Evolutionary conservation across 2,329 filamentous ascomycete species (phyloP), one percentile per base, ranked within the genome.

Genomic region (Talaromyces sp.): DNA sequence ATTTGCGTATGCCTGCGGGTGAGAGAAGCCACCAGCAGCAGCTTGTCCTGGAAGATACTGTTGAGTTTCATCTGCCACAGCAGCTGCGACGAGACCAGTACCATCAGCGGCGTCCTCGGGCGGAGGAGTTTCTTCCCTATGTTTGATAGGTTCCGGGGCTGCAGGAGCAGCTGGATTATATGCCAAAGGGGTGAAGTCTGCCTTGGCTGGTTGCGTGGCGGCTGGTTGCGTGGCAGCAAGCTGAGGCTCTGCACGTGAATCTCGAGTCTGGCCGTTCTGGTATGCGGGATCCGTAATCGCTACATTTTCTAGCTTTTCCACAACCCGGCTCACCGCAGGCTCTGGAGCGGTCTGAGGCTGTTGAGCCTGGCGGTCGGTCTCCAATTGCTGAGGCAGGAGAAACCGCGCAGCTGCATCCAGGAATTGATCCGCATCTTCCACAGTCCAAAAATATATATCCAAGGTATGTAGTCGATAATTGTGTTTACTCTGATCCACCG

Each of bases 91-190:
- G 5, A 83, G 76, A 2, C 81, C 81, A 1, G 80, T 82, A 14
- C 81, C 81, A 39, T 73, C 76, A 16, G 76, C 81, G 43, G 81
- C 85, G 73, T 89, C 87, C 31, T 79, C 76, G 13, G 87, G 87
- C 7, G 87, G 87, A 2, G 87, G 87, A 3, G 87, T 89, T 77
- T 88, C 88, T 74, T 89, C 87, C n/a, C 87, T 83, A 70, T 87
- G 83, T 49, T 84, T 81, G 61, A 89, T 87, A 2, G 85, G 86
- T 71, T 89, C 87, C 7, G 87, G 87, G 0, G 86, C 86, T n/a
- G 86, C 81, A 24, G 87, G 87, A 5, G 87, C 87, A 10, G 87
- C 86, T 16, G 87, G 87, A 69, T 89, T 89, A 72, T 89, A 89
- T n/a, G 85, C 84, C 67, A 87, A 79, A 3, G 85, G 85, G 2